A percentile compares a stretch with the other conserved stretches of the same genome.
phyloP scores from a whole-genome alignment of 2,329 filamentous ascomycete species.

The Reticulascus tulasneorum region DNA sequence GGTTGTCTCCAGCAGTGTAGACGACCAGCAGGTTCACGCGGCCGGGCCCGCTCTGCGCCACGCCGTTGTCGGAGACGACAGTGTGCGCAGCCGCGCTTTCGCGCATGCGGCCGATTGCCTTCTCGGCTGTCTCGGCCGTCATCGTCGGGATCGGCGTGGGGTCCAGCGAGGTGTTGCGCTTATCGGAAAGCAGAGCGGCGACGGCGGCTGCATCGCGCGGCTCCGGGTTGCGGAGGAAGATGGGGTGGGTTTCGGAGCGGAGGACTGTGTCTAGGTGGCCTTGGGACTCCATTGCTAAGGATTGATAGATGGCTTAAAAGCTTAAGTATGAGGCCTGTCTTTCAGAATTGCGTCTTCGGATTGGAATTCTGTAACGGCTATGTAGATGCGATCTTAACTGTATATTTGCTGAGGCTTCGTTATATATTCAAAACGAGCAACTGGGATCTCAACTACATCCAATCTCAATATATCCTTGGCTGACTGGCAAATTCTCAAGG shows the following conservation, averaged over 20 bases:
- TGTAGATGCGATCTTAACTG: too few species aligned
- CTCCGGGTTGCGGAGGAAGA: conserved; percentile 20
- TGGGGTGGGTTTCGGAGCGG: conserved; percentile 17
- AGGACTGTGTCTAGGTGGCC: conserved; percentile 20
- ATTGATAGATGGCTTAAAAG: too few species aligned
- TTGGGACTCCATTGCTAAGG: conserved; percentile 9
- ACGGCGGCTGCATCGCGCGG: conserved; percentile 16
- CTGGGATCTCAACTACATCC: too few species aligned
- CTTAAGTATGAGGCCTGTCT: too few species aligned
- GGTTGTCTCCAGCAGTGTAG: conserved; percentile 4
- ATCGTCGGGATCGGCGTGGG: conserved; percentile 13
- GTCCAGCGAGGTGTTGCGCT: conserved; percentile 12
- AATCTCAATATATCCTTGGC: too few species aligned
- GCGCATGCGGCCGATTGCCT: conserved; percentile 17
- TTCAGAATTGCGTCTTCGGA: too few species aligned
- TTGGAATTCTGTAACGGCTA: too few species aligned
- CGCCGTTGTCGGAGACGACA: conserved; percentile 8
- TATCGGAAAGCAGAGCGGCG: conserved; percentile 21
- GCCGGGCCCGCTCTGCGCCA: conserved; percentile 17
- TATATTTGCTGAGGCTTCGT: too few species aligned
- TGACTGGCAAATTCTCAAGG: too few species aligned
- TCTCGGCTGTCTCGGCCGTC: conserved; percentile 10
- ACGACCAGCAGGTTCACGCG: conserved; percentile 22
- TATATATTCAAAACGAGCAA: too few species aligned
- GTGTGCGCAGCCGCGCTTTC: conserved; percentile 21